Evolutionary conservation across 2,329 filamentous ascomycete genomes (phyloP).

Genomic region (Gnomoniopsis sp.): DNA sequence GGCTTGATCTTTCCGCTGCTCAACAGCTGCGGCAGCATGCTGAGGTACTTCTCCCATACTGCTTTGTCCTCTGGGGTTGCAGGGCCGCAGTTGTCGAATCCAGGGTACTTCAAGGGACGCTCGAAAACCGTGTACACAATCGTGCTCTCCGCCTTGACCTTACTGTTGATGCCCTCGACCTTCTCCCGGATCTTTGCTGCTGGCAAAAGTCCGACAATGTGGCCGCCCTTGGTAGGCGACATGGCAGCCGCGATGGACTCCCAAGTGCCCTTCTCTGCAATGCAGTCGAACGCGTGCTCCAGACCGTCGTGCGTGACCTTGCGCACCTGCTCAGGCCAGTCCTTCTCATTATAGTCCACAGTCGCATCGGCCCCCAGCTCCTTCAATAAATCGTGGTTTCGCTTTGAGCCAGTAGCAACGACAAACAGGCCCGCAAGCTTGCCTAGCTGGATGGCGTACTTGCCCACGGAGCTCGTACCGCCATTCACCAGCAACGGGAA

Average conservation of each 20-base stretch:
- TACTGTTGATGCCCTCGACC: conserved; percentile 20
- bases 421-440: conserved; percentile 19
- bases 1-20: conserved; percentile 28
- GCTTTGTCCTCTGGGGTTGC: conserved; percentile 28
- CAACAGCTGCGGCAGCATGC: conserved; percentile 25
- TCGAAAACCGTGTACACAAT: conserved; percentile 31
- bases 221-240: conserved; percentile 28
- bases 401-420: conserved; percentile 18
- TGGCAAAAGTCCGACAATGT: conserved; percentile 11
- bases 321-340: conserved; percentile 49
- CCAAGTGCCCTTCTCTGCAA: conserved; percentile 25
- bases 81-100: conserved; percentile 27
- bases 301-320: conserved; percentile 58
- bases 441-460: conserved; percentile 18
- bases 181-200: conserved; percentile 17
- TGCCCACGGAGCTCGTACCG: conserved; percentile 15
- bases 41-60: conserved; percentile 30
- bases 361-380: conserved; percentile 17
- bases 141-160: conserved; percentile 29
- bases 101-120: conserved; percentile 21
- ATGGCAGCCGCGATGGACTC: conserved; percentile 23
- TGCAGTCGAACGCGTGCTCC: conserved; percentile 27
- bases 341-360: conserved; percentile 22
- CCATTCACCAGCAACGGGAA: conserved; percentile 27
- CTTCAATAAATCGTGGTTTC: conserved; percentile 16